Evolutionary conservation across 2,329 filamentous ascomycete species (phyloP), one percentile per base, ranked within the genome.

Genomic region (Cytospora schulzeri): DNA sequence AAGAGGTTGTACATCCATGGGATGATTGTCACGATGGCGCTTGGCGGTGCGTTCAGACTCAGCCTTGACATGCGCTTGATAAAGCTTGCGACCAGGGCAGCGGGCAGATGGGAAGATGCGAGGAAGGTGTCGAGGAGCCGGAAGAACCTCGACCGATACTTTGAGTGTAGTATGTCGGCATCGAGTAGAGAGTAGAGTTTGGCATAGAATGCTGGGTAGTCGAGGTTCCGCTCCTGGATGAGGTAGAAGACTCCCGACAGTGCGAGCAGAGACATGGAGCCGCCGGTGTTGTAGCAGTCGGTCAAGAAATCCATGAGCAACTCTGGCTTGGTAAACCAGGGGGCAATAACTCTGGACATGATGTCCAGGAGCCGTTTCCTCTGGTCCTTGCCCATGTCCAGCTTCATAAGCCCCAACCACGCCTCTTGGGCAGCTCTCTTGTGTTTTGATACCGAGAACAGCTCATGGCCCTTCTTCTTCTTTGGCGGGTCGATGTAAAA

Each of bases 1-100:
- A 99, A 84, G 70, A 97, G 84, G 77, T 99, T 99, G 81, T 99
- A 99, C 59, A 94, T 88, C 88, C 92, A 97, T 0, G 95, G 96
- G 12, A 98, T 83, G 54, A 97, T 88, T 61, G 88, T 89, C 19
- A 98, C 93, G 60, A 98, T 90, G 33, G 92, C 93, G 38, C 91
- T 88, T 2, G 96, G 95, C 2, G 96, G 94, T 0, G 92, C 93
- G 72, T 91, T 88, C n/a, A 99, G 83, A 19, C 91, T 86, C 45
- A 98, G 82, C 60, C 94, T 85, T 4, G 93, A 87, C 11, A 99
- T 83, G n/a, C 92, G 87, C 78, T 99, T 99, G 79, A 99, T 88
- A 77, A 99, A 99, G 76, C 93, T 97, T 15, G 95, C 94, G 2
- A 99, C 91, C 48, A 99, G 82, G 4, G 89, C 88, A 5, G 92